Evolutionary conservation across 129 eudicot genomes (phyloP), one percentile per base, ranked within the genome.

Genomic region (Rutidosis leptorrhynchoides): DNA sequence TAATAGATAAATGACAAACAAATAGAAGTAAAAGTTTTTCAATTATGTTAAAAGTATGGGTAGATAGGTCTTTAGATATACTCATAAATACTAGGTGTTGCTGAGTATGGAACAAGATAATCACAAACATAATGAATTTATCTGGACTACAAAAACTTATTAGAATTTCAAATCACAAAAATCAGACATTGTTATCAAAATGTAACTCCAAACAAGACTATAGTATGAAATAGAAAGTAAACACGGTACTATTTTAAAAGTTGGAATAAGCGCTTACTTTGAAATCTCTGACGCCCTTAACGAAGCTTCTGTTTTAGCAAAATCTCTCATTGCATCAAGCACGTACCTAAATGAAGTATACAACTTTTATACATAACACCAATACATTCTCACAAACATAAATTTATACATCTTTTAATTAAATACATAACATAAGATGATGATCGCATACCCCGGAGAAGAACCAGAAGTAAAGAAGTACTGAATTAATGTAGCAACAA

Each of bases 371-470:
- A 64, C 58, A 62, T 28, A 56, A 33, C 54, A 33, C 51, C 62
- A 53, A 3, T 68, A 23, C 17, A 64, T 8, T 43, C 52, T 24
- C 67, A 49, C n/a, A 8, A 46, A 29, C 30, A 27, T 21, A n/a
- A 57, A 12, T 17, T 16, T 2, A 67, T 21, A 58, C 35, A 16
- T 21, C 16, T 2, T 69, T 9, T 22, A 37, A 19, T 58, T 14
- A 25, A 63, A 64, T 20, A 1, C 28, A 74, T 43, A 30, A 35
- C 19, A 52, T 48, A 32, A 60, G 56, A 33, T 6, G 3, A 58
- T 19, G 55, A 74, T 64, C 68, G 68, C 71, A 68, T 88, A 88
- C 98, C 98, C 98, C 4, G 98, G 96, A 74, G 98, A 93, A 62
- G 98, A 81, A 69, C 89, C 84, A 58, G 96, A 76, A 15, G 98